Evolutionary conservation across 345 rosid species (phyloP).

Genomic region (Citrus cavaleriei): DNA sequence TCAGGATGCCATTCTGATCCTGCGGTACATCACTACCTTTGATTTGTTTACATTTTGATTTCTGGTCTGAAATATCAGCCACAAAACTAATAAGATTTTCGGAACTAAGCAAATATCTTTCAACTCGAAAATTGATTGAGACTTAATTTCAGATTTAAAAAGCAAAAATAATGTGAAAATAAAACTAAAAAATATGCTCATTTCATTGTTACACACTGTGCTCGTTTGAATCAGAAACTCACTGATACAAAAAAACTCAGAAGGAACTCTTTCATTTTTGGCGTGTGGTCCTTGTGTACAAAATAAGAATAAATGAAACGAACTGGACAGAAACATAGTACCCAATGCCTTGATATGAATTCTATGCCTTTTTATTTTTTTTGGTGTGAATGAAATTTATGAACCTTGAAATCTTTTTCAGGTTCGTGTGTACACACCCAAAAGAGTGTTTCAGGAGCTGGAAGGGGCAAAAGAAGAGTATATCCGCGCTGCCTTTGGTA

Average conservation of each 20-base stretch:
- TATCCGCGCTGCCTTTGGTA: constrained; percentile 65
- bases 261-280: background rate
- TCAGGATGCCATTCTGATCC: constrained; percentile 98
- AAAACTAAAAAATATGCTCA: background rate
- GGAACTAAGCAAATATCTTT: background rate
- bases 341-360: background rate
- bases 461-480: constrained; percentile 87
- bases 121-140: background rate
- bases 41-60: background rate
- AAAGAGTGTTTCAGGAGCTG: constrained; percentile 73
- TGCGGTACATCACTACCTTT: constrained; percentile 49
- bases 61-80: background rate
- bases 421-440: constrained; percentile 81
- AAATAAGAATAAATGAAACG: background rate
- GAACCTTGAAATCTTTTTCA: constrained; percentile 22
- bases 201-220: background rate
- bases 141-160: background rate
- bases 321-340: background rate
- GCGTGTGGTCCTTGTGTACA: background rate
- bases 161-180: background rate
- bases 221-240: background rate
- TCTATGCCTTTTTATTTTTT: background rate
- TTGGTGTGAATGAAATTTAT: background rate
- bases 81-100: background rate
- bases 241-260: background rate